Base-by-base conservation (phyloP, 192 early-diverging fungal genomes). In the Phycomyces nitens region DNA sequence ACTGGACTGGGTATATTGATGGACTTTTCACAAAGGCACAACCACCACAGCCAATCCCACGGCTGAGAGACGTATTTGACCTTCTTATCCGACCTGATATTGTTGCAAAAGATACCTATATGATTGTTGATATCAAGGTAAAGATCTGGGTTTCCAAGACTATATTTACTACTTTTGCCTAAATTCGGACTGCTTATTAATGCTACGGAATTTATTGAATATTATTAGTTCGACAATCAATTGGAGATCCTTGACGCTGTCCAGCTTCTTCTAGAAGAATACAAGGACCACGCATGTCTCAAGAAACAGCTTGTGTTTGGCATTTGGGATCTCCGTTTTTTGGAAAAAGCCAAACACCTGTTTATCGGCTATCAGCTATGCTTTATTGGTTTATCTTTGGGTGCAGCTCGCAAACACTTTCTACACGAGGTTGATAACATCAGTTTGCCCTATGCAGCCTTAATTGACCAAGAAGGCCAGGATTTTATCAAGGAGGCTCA, bases 101-200 rank as follows among this genome's bases (percentile, higher is more conserved):
- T 23, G 41, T 21, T 16, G 15, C 47, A 15, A 65, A 77, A 29
- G 64, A 79, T 9, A 56, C 82, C 5, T 82, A 73, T 66, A 76
- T 75, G 57, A 77, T 82, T 47, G 70, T 85, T 58, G 83, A 85
- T 56, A 80, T 85, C 39, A 85, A 85, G 77, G 73, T 80, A 53
- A 38, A 60, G 16, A 22, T 15, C 53, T 15, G 26, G 6, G n/a
- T n/a, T n/a, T n/a, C n/a, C n/a, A n/a, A n/a, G n/a, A n/a, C n/a
- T n/a, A n/a, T n/a, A n/a, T n/a, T n/a, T n/a, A n/a, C n/a, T n/a
- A n/a, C n/a, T n/a, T n/a, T n/a, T n/a, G n/a, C n/a, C n/a, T n/a
- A n/a, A n/a, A n/a, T n/a, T n/a, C n/a, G n/a, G n/a, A n/a, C n/a
- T n/a, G n/a, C n/a, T 12, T 22, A 12, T 24, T 24, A 43, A 22